A percentile compares a stretch with the other conserved stretches of the same genome.
Conservation (phyloP, 2,329 filamentous ascomycete species). For the Pseudogymnoascus sp. region DNA sequence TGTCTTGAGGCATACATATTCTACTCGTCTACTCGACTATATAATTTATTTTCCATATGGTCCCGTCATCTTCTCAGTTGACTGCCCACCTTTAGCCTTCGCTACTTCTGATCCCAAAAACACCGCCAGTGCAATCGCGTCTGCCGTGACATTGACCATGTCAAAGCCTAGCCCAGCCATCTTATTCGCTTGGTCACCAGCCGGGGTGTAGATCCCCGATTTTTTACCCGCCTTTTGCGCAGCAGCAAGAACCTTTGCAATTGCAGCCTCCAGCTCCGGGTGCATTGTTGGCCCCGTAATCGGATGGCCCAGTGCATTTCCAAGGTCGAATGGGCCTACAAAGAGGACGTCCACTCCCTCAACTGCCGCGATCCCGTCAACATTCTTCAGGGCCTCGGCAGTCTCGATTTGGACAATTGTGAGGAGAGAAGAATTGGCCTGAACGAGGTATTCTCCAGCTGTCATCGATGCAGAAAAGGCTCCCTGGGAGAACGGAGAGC, state of each 20-base stretch:
- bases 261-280: conserved; percentile 49
- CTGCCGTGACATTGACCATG: conserved; percentile 52
- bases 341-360: conserved; percentile 55
- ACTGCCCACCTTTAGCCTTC: conserved; percentile 35
- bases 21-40: conserved; percentile 13
- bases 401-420: conserved; percentile 64
- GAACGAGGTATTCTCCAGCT: conserved; percentile 47
- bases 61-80: conserved; percentile 20
- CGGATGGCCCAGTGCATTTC: conserved; percentile 54
- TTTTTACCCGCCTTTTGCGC: conserved; percentile 56
- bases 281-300: conserved; percentile 53
- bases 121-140: conserved; percentile 43
- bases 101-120: conserved; percentile 39
- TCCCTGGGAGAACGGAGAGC: conserved; percentile 46
- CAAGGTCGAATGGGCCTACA: conserved; percentile 59
- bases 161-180: conserved; percentile 51
- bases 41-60: conserved; percentile 23
- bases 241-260: conserved; percentile 49
- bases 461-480: conserved; percentile 39
- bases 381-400: conserved; percentile 48
- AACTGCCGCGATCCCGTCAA: conserved; percentile 54
- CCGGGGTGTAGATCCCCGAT: conserved; percentile 51
- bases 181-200: conserved; percentile 45
- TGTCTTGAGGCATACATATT: not conserved
- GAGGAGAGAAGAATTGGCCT: conserved; percentile 48